These are phyloP conservation scores for Podospora pseudopauciseta DNA, from an alignment of 495 filamentous ascomycete species.

Conservation along the genomic window DNA sequence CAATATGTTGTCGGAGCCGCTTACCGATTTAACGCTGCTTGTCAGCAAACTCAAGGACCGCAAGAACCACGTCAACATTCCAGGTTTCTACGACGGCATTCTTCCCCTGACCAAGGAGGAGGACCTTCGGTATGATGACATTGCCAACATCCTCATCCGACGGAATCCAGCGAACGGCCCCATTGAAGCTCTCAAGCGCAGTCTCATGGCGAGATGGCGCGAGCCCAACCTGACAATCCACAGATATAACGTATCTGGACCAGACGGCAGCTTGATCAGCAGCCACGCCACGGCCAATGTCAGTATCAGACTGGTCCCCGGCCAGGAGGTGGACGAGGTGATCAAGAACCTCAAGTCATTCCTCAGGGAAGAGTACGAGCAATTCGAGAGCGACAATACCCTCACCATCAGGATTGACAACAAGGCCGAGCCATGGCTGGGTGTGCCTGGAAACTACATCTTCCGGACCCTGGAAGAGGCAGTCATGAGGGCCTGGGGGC, in stretches of 20 bases:
- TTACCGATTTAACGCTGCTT: conserved; percentile 83
- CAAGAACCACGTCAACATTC: conserved; percentile 59
- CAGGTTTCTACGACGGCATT: conserved; percentile 81
- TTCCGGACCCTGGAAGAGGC: conserved; percentile 86
- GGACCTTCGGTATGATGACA: conserved; percentile 76
- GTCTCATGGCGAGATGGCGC: conserved; percentile 91
- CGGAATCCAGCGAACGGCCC: conserved; percentile 65
- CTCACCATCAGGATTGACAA: conserved; percentile 83
- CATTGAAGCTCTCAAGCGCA: conserved; percentile 63
- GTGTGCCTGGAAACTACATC: conserved; percentile 84
- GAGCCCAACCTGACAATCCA: conserved; percentile 93
- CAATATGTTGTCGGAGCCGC: conserved; percentile 77
- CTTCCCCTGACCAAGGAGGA: conserved; percentile 71
- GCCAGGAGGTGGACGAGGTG: conserved; percentile 77
- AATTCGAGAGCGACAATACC: conserved; percentile 72
- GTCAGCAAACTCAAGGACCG: conserved; percentile 72
- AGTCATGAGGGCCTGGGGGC: conserved; percentile 72
- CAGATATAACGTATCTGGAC: conserved; percentile 83
- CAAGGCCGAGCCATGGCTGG: conserved; percentile 93
- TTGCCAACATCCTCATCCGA: conserved; percentile 68
- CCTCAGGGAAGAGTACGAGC: conserved; percentile 65
- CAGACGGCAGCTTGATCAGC: conserved; percentile 83
- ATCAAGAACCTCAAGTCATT: conserved; percentile 61
- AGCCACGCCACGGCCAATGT: conserved; percentile 78
- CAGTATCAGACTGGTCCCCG: conserved; percentile 88